A percentile compares a stretch with the other conserved stretches of the same genome.
Evolutionary conservation across 2,329 filamentous ascomycete species (phyloP).

Genomic region (Byssoonygena ceratinophila): DNA sequence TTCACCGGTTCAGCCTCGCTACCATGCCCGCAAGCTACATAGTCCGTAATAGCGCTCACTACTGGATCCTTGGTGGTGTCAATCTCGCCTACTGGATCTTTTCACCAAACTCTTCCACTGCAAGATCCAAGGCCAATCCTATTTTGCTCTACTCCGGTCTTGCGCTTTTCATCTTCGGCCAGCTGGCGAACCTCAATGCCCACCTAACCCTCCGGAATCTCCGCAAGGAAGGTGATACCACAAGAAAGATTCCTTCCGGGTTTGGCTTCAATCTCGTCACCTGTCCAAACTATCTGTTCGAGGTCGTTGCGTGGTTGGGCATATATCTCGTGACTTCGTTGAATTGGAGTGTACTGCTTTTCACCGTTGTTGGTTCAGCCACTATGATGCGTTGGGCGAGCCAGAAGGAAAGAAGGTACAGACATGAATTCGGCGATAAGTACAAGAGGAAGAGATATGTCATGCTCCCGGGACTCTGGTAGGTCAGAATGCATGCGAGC

Average conservation of each 20-base stretch:
- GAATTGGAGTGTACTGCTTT: slow-evolving; percentile 66
- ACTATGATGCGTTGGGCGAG: slow-evolving; percentile 83
- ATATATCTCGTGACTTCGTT: slow-evolving; percentile 64
- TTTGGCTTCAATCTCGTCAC: slow-evolving; percentile 80
- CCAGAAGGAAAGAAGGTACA: slow-evolving; percentile 85
- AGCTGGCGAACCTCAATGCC: slow-evolving; percentile 67
- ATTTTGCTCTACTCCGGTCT: slow-evolving; percentile 56
- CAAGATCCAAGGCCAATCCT: slow-evolving; percentile 41
- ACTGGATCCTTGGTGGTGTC: slow-evolving; percentile 76
- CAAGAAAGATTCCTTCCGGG: slow-evolving; percentile 77
- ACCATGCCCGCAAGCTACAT: slow-evolving; percentile 90
- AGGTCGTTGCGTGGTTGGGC: slow-evolving; percentile 75
- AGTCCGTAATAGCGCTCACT: slow-evolving; percentile 89
- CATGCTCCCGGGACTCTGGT: slow-evolving; percentile 70
- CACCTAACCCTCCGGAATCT: slow-evolving; percentile 71
- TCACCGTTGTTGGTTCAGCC: slow-evolving; percentile 58
- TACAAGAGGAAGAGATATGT: slow-evolving; percentile 90
- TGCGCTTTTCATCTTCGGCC: slow-evolving; percentile 62
- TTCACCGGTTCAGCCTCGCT: slow-evolving; percentile 87
- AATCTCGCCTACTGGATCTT: slow-evolving; percentile 81
- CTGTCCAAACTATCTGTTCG: slow-evolving; percentile 96
- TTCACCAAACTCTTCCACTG: slow-evolving; percentile 59
- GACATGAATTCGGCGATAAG: slow-evolving; percentile 80
- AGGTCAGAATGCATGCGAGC: slow-evolving; percentile 18
- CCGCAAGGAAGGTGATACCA: slow-evolving; percentile 66